These are phyloP conservation scores for Daldinia concentrica DNA, from an alignment of 495 filamentous ascomycete species.

Conservation along the genomic window DNA sequence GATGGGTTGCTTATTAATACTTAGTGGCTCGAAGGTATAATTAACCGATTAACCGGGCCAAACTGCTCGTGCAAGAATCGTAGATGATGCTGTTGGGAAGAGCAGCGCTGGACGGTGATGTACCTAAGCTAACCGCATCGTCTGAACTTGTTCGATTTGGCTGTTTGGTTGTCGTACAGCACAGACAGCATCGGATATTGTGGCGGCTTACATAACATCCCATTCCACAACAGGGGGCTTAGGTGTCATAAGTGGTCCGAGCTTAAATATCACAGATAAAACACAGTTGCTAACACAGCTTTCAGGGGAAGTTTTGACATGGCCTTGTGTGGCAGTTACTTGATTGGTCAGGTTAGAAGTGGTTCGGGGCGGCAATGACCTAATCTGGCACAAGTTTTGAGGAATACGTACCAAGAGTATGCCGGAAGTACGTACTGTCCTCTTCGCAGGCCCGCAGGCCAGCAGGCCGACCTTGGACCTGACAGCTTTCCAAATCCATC, in stretches of 20 bases:
- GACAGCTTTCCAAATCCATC: constrained; percentile 41
- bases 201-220: not conserved
- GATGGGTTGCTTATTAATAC: too few relatives aligned
- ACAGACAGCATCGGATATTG: not conserved
- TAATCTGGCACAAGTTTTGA: constrained; percentile 24
- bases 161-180: too few relatives aligned
- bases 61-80: too few relatives aligned
- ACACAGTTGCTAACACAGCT: constrained; percentile 20
- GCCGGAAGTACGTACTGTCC: constrained; percentile 8
- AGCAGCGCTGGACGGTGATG: too few relatives aligned
- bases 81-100: too few relatives aligned
- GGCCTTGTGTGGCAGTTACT: constrained; percentile 19
- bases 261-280: constrained; percentile 2
- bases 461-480: constrained; percentile 26
- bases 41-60: too few relatives aligned
- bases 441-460: constrained; percentile 1
- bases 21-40: too few relatives aligned
- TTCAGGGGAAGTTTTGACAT: constrained; percentile 27
- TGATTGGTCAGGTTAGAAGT: constrained; percentile 29
- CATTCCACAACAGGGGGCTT: not conserved
- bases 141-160: too few relatives aligned
- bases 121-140: too few relatives aligned
- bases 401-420: not conserved
- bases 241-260: not conserved
- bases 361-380: constrained; percentile 32